Evolutionary conservation across 768 basidiomycete species (phyloP), one percentile per base, ranked within the genome.

Genomic region (Cubamyces sp.): DNA sequence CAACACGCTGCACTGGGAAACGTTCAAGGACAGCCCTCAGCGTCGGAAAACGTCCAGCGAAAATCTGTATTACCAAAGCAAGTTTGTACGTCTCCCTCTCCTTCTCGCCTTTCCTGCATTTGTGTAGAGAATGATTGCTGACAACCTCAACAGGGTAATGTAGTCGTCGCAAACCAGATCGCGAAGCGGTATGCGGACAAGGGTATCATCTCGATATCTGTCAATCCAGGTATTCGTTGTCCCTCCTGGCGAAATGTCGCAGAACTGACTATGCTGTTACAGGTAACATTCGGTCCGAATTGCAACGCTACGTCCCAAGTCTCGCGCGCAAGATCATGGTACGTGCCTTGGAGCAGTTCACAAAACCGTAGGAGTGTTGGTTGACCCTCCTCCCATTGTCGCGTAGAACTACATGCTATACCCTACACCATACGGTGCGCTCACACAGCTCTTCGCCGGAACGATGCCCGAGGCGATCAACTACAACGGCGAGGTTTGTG

Each of bases 161-260:
- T 79, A 0, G 74, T 84, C 6, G 70, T 81, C 5, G 75, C 82
- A 3, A 67, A 73, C 19, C 83, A 85, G 67, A 68, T 83, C 14
- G 81, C 81, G 15, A 71, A 79, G 60, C 76, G 81, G 53, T 81
- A 82, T 62, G 78, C 72, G 19, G 67, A 81, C 61, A 77, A 81
- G 8, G 65, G 68, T 26, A 78, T 87, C 53, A 72, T 85, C 0
- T 79, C 79, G n/a, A 53, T 65, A 30, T 71, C 80, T 7, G 65
- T 83, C 34, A 77, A 84, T 59, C 83, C 85, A 2, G 84, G 84
- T 70, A 47, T 59, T 63, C 26, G 15, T 15, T 18, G 11, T 50
- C 16, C 42, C 12, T 18, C 19, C 18, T 11, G 23, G 6, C 7
- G 16, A 83, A 52, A 71, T 83, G 0, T 76, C 77, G 15, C 19